These are phyloP conservation scores for Fusarium nisikadoi DNA, from an alignment of 2,329 filamentous ascomycete genomes.

Conservation along the genomic window DNA sequence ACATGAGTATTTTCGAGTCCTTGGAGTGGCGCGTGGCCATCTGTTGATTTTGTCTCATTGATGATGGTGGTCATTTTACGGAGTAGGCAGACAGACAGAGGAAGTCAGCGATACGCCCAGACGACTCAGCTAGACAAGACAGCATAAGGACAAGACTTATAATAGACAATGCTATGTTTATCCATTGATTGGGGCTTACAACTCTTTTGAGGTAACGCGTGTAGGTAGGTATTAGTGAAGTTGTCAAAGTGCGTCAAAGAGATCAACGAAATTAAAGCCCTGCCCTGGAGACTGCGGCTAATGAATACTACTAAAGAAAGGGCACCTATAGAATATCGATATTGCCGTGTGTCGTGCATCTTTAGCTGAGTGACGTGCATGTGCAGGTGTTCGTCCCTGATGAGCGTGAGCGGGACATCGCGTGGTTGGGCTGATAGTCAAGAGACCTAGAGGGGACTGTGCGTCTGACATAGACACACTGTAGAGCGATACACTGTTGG, in stretches of 20 bases:
- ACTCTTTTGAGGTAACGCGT: slow-evolving; percentile 3
- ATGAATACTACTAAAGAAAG: slow-evolving; percentile 11
- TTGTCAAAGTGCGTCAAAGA: slow-evolving; percentile 17
- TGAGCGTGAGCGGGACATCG: slow-evolving; percentile 35
- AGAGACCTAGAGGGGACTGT: slow-evolving; percentile 37
- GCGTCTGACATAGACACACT: rapidly evolving
- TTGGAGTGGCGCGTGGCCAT: slow-evolving; percentile 28
- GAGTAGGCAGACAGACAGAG: background rate
- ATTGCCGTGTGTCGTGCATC: slow-evolving; percentile 33
- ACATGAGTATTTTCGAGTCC: background rate
- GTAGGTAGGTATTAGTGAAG: background rate
- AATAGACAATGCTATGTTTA: background rate
- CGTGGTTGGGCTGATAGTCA: slow-evolving; percentile 33
- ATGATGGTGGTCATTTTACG: slow-evolving; percentile 32
- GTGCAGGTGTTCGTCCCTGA: slow-evolving; percentile 35
- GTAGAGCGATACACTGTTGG: rapidly evolving
- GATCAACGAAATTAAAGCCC: background rate
- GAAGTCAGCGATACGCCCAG: background rate
- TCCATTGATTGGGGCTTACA: background rate
- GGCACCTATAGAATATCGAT: slow-evolving; percentile 18
- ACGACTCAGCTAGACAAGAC: background rate
- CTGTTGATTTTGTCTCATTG: slow-evolving; percentile 29
- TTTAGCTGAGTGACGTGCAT: slow-evolving; percentile 38
- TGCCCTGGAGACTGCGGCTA: slow-evolving; percentile 12
- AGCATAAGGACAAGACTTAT: background rate